Evolutionary conservation across 345 rosid species (phyloP).

Genomic region (Gossypium mustelinum): DNA sequence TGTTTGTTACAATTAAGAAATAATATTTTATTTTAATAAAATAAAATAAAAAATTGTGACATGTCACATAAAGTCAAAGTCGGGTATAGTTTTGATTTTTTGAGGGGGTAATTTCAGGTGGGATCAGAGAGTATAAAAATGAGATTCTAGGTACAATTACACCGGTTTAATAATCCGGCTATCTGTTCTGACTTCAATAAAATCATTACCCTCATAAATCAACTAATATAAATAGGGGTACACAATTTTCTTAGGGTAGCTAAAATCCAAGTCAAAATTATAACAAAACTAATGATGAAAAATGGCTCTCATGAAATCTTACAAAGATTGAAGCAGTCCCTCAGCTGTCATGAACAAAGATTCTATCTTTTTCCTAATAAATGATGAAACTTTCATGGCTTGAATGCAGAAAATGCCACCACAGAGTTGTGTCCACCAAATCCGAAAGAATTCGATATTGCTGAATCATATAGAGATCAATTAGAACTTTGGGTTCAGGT

Average conservation of each 20-base stretch:
- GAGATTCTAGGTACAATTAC: no score
- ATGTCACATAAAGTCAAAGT: no score
- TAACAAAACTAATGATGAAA: background rate
- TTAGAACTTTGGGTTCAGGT: background rate
- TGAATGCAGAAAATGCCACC: background rate
- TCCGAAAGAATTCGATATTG: conserved; percentile 91
- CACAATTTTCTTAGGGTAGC: background rate
- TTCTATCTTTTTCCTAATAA: background rate
- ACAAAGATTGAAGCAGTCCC: background rate
- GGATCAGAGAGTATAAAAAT: no score
- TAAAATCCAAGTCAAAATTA: background rate
- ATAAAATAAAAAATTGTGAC: no score
- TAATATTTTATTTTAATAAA: no score
- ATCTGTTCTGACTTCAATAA: no score
- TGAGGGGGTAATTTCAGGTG: no score
- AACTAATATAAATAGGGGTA: background rate
- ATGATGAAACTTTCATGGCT: background rate
- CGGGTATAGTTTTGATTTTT: no score
- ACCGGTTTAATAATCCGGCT: no score
- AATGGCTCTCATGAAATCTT: background rate
- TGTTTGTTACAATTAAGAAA: no score
- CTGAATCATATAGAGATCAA: conserved; percentile 37
- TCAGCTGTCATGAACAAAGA: background rate
- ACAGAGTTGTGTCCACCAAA: conserved; percentile 98
- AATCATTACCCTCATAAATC: no score